Conservation (phyloP, 2,329 filamentous ascomycete species). For the Botryotinia convoluta region DNA sequence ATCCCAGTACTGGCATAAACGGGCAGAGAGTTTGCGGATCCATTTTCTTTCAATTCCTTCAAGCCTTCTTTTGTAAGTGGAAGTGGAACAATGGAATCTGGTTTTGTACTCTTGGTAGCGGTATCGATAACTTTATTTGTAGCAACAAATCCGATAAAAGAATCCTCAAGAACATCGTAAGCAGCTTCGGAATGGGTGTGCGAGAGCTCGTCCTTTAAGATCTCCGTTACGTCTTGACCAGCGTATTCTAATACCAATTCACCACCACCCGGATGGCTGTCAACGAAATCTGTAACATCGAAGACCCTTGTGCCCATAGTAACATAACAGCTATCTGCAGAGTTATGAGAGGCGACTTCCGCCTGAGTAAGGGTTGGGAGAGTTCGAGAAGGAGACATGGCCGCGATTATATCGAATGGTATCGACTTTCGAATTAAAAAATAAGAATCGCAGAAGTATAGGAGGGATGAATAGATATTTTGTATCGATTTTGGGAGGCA, state of each 20-base stretch:
- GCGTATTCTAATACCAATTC: conserved; percentile 87
- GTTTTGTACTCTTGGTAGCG: conserved; percentile 40
- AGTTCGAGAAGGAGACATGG: conserved; percentile 72
- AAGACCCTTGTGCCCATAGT: conserved; percentile 87
- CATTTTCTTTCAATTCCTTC: conserved; percentile 44
- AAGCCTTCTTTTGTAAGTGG: conserved; percentile 49
- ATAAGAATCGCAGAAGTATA: background rate
- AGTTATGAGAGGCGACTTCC: conserved; percentile 80
- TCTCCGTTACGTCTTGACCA: conserved; percentile 79
- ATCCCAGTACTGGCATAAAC: conserved; percentile 72
- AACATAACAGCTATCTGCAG: conserved; percentile 83
- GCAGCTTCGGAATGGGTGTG: conserved; percentile 87
- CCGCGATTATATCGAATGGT: conserved; percentile 8
- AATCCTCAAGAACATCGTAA: conserved; percentile 93
- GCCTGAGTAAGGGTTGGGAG: conserved; percentile 79
- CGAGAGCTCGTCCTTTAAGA: conserved; percentile 78
- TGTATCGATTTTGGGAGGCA: conserved; percentile 5
- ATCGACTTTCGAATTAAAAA: background rate
- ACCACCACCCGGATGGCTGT: conserved; percentile 85
- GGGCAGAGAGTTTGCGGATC: conserved; percentile 37
- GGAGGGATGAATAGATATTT: background rate
- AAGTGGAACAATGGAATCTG: conserved; percentile 49
- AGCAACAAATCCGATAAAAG: conserved; percentile 75
- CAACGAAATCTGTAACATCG: conserved; percentile 88
- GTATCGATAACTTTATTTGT: conserved; percentile 46